A percentile compares a stretch with the other conserved stretches of the same genome.
Conservation (phyloP, 441 rosid species). For the Biscutella laevigata region DNA sequence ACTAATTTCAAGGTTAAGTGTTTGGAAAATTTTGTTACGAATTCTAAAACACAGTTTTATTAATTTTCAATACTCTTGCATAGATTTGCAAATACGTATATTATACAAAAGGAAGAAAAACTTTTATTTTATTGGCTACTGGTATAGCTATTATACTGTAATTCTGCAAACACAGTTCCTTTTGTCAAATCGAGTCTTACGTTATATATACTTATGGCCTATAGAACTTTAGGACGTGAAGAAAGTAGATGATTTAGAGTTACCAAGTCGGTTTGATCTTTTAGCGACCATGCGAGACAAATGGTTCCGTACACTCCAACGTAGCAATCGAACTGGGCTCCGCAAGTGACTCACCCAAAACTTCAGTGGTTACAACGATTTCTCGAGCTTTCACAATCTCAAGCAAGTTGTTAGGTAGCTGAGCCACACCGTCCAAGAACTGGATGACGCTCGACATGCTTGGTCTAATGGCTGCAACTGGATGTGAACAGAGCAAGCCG, state of each 20-base stretch:
- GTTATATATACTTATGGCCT: neutral
- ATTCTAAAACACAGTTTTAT: neutral
- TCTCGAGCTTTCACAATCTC: slow-evolving; percentile 12
- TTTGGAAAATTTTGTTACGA: too few relatives aligned
- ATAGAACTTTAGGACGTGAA: neutral
- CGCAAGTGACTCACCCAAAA: neutral
- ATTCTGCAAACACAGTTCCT: neutral
- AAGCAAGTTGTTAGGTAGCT: slow-evolving; percentile 19
- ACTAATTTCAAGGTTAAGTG: too few relatives aligned
- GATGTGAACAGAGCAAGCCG: slow-evolving; percentile 38
- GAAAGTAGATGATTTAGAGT: neutral
- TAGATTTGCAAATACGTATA: neutral
- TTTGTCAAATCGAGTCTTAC: neutral
- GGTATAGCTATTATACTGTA: neutral
- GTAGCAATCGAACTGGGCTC: slow-evolving; percentile 2
- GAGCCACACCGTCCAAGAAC: slow-evolving; percentile 27
- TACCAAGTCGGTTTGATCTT: neutral
- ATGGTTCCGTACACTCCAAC: slow-evolving; percentile 12
- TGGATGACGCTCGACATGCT: slow-evolving; percentile 37
- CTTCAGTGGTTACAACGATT: neutral
- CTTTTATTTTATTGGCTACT: too few relatives aligned
- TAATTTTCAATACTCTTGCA: neutral
- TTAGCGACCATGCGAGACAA: slow-evolving; percentile 19
- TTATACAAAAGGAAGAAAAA: too few relatives aligned
- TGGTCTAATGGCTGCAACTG: slow-evolving; percentile 33